phyloP scores from a whole-genome alignment of 164 flowering plant species.

The Stephania yunnanensis region DNA sequence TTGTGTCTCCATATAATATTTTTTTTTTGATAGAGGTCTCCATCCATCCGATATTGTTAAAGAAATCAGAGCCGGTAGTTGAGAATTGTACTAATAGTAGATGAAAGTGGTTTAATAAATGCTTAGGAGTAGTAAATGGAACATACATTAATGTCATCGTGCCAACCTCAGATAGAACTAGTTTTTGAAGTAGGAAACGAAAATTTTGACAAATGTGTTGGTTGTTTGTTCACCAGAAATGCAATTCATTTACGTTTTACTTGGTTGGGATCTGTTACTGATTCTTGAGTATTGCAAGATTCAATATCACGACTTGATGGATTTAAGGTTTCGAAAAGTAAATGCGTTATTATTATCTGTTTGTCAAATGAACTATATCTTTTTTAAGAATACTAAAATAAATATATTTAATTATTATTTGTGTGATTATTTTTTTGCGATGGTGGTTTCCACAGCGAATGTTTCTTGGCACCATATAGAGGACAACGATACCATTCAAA shows the following conservation, averaged over 20 bases:
- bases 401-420: not conserved
- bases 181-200: not conserved
- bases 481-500: not conserved
- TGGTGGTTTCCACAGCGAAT: not conserved
- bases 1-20: not conserved
- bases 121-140: not conserved
- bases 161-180: not conserved
- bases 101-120: not conserved
- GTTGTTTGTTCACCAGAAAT: too few species aligned
- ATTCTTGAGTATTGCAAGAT: too few species aligned
- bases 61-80: not conserved
- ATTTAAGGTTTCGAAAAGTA: too few species aligned
- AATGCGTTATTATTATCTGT: not conserved
- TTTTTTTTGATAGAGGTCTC: too few species aligned
- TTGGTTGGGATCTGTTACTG: too few species aligned
- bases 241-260: too few species aligned
- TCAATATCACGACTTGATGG: too few species aligned
- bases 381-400: not conserved
- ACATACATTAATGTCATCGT: not conserved
- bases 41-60: not conserved
- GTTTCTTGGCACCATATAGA: not conserved
- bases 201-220: too few species aligned
- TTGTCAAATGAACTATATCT: not conserved
- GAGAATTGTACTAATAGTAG: not conserved
- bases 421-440: not conserved